These are phyloP conservation scores for Lunasporangiospora selenospora DNA, from an alignment of 192 early-diverging fungal genomes.

Conservation along the genomic window DNA sequence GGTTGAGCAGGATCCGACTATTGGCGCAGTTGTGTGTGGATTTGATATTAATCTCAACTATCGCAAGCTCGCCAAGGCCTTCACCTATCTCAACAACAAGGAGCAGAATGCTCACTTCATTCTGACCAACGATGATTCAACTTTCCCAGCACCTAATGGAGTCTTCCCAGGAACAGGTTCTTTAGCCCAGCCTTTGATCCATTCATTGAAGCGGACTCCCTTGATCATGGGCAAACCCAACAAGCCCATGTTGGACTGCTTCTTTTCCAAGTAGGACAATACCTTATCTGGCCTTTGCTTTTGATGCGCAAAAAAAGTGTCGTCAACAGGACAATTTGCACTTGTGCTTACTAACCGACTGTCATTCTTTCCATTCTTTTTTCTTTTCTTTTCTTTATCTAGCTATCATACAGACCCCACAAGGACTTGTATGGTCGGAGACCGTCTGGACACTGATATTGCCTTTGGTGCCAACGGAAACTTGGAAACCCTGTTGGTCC, in stretches of 20 bases:
- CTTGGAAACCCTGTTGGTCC: slow-evolving; percentile 87
- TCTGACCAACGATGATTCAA: slow-evolving; percentile 92
- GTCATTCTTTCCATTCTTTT: neutral
- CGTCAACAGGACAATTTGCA: no score
- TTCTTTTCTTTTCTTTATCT: neutral
- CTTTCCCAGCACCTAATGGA: slow-evolving; percentile 81
- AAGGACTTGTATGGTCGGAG: slow-evolving; percentile 96
- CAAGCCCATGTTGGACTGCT: slow-evolving; percentile 92
- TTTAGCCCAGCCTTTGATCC: slow-evolving; percentile 73
- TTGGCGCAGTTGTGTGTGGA: slow-evolving; percentile 94
- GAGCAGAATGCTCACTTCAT: slow-evolving; percentile 83
- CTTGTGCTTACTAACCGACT: no score
- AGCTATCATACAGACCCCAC: slow-evolving; percentile 75
- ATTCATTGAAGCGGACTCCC: slow-evolving; percentile 82
- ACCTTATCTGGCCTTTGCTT: no score
- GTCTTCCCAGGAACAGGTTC: slow-evolving; percentile 89
- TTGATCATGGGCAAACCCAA: slow-evolving; percentile 94
- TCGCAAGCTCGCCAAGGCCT: slow-evolving; percentile 91
- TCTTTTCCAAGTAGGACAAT: slow-evolving; percentile 77
- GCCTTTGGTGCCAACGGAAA: slow-evolving; percentile 89
- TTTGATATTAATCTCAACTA: slow-evolving; percentile 95
- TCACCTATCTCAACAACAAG: slow-evolving; percentile 74
- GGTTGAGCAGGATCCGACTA: slow-evolving; percentile 46
- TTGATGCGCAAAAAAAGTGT: neutral
- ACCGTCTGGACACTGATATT: slow-evolving; percentile 96